Evolutionary conservation across 495 filamentous ascomycete species (phyloP), one percentile per base, ranked within the genome.

Genomic region (Rostrohypoxylon terebratum): DNA sequence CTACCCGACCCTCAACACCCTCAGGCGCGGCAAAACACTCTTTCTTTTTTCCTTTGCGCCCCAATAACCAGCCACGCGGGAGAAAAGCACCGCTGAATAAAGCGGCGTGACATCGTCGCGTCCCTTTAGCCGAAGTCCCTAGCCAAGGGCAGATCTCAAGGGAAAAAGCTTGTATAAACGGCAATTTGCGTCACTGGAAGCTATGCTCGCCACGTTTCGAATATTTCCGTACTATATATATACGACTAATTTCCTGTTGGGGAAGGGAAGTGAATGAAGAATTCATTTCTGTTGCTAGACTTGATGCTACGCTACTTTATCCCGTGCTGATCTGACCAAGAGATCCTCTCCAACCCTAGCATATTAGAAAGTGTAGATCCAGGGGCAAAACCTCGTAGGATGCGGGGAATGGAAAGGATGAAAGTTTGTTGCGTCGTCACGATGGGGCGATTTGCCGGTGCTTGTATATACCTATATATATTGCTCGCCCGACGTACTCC

Each of bases 111-210:
- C 51, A 69, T 34, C 40, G 50, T 59, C 44, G 14, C 42, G 23
- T 18, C 36, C 25, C 34, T 69, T 69, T 69, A 69, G 59, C 67
- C 67, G 67, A 40, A 14, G 28, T 1, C 2, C 28, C 38, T 14
- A 8, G 23, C 5, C 16, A 7, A 7, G 47, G 63, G 53, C n/a
- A 21, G 59, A 63, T 63, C 66, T 6, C 21, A 38, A 28, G 28
- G 28, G 6, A 28, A 28, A 28, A 66, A 71, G 63, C 63, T 71
- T 71, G 62, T 71, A 66, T 71, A 61, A 72, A 66, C 69, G 62
- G 68, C 55, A 65, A 54, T 70, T 60, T 48, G 51, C 40, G 31
- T 53, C 36, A 47, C 31, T 11, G 54, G 13, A 1, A 10, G 54
- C 16, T 16, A 38, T 20, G 53, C 18, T 57, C 16, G 51, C 28